These are phyloP conservation scores for Glycine latifolia DNA, from an alignment of 306 rosid genomes.

Conservation along the genomic window DNA sequence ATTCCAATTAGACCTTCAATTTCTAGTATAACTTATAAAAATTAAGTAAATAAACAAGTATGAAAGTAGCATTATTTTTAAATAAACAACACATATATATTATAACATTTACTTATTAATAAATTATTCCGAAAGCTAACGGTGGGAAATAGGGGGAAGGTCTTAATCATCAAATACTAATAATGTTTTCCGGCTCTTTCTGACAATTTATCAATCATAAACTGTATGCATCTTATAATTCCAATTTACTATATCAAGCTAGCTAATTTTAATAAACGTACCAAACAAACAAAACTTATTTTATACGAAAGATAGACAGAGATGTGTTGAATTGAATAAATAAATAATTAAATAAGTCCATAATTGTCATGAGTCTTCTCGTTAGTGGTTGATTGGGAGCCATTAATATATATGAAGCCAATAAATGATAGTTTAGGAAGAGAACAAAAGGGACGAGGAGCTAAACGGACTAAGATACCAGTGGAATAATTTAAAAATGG, in stretches of 20 bases:
- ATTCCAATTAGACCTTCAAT: slow-evolving; percentile 3
- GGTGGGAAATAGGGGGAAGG: neutral
- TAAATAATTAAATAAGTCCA: neutral
- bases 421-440: neutral
- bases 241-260: neutral
- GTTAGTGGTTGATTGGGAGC: neutral
- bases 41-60: neutral
- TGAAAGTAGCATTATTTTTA: neutral
- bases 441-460: neutral
- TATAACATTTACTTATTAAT: neutral
- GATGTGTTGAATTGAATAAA: neutral
- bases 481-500: neutral
- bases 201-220: neutral
- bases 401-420: neutral
- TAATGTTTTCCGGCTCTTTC: slow-evolving; percentile 17
- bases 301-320: neutral
- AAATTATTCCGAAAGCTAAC: neutral
- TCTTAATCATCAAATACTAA: slow-evolving; percentile 35
- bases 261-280: neutral
- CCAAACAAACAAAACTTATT: neutral
- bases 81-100: neutral
- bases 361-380: neutral
- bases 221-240: neutral
- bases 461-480: neutral
- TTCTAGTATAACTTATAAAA: too few relatives aligned